Conservation (phyloP, 768 basidiomycete genomes). For the Lactarius hatsudake region DNA sequence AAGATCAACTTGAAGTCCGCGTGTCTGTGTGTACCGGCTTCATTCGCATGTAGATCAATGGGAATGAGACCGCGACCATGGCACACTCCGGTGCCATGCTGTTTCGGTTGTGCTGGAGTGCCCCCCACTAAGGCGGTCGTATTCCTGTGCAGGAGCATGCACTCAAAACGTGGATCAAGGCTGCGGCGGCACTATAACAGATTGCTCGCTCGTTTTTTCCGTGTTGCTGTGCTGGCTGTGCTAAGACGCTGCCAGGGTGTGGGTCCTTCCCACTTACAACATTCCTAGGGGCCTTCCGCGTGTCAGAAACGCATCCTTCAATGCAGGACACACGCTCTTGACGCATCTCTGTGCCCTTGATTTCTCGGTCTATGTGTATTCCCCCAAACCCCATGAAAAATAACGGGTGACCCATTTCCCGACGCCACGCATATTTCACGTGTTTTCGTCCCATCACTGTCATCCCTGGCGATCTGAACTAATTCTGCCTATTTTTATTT, state of each 20-base stretch:
- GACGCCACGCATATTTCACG: neutral
- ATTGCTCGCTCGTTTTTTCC: neutral
- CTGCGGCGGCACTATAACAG: neutral
- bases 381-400: neutral
- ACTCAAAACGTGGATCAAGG: conserved; percentile 19
- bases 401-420: neutral
- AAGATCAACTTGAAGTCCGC: conserved; percentile 10
- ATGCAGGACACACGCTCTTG: neutral
- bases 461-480: neutral
- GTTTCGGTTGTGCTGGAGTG: conserved; percentile 13
- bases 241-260: neutral
- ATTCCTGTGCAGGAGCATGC: conserved; percentile 13
- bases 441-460: neutral
- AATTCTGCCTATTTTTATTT: neutral
- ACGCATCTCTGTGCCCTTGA: neutral
- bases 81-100: neutral
- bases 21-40: neutral
- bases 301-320: neutral
- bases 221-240: conserved; percentile 8
- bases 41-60: conserved; percentile 17
- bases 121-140: neutral
- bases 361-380: neutral
- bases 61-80: neutral
- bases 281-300: neutral
- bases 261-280: conserved; percentile 1